A percentile compares a stretch with the other conserved stretches of the same genome.
These are phyloP conservation scores for Phialemonium atrogriseum DNA, from an alignment of 2,329 filamentous ascomycete genomes.

Conservation along the genomic window DNA sequence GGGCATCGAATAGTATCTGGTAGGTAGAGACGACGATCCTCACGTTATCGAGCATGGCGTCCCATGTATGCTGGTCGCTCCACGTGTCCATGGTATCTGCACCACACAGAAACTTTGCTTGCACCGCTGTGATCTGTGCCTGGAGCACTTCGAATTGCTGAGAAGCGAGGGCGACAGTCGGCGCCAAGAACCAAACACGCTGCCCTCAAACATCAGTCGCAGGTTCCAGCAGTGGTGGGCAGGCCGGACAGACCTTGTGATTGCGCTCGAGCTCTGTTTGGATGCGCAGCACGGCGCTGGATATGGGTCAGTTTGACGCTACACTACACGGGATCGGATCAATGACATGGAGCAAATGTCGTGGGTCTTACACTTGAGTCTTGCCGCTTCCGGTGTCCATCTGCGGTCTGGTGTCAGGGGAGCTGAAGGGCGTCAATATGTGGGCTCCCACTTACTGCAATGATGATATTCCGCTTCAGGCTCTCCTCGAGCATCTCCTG, in stretches of 20 bases:
- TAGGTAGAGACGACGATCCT: slow-evolving; percentile 72
- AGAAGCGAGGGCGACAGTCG: slow-evolving; percentile 57
- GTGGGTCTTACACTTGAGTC: slow-evolving; percentile 57
- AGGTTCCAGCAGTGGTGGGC: background rate
- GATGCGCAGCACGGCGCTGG: slow-evolving; percentile 60
- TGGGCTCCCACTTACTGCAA: slow-evolving; percentile 41
- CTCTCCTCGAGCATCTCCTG: slow-evolving; percentile 68
- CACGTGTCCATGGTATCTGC: slow-evolving; percentile 65
- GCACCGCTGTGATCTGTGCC: slow-evolving; percentile 49
- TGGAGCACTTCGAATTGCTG: slow-evolving; percentile 58
- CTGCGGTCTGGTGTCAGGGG: slow-evolving; percentile 25
- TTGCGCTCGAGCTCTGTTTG: slow-evolving; percentile 52
- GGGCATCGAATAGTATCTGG: slow-evolving; percentile 64
- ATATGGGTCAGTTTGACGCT: slow-evolving; percentile 10
- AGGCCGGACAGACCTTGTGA: slow-evolving; percentile 38
- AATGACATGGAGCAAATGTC: background rate
- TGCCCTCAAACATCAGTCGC: slow-evolving; percentile 14
- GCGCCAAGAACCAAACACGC: slow-evolving; percentile 67
- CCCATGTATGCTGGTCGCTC: slow-evolving; percentile 60
- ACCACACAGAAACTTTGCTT: slow-evolving; percentile 57
- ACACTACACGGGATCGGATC: no score
- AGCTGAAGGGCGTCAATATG: background rate
- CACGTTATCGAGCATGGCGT: slow-evolving; percentile 53
- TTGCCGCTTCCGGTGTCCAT: slow-evolving; percentile 79
- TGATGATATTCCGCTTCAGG: slow-evolving; percentile 60